These are phyloP conservation scores for Candida sp. DNA, from an alignment of 1,139 yeast genomes.

Conservation along the genomic window DNA sequence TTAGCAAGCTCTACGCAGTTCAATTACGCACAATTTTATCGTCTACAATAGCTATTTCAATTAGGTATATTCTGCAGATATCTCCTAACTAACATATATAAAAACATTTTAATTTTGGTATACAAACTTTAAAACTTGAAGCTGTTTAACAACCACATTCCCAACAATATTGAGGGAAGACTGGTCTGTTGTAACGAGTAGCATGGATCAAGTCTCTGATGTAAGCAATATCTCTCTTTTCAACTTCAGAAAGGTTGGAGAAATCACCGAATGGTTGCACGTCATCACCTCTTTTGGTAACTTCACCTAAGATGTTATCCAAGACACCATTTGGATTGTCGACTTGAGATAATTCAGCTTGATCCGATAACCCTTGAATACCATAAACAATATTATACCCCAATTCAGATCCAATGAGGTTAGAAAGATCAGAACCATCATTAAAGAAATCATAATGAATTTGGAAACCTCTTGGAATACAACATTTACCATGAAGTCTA, in stretches of 20 bases:
- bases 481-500: slow-evolving; percentile 7
- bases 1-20: too few species aligned
- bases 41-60: too few species aligned
- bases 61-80: neutral
- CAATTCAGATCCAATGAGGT: neutral
- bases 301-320: neutral
- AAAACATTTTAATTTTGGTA: neutral
- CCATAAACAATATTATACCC: neutral
- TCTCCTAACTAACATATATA: neutral
- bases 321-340: neutral
- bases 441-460: slow-evolving; percentile 64
- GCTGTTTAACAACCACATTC: neutral
- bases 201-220: neutral
- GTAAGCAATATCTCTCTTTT: neutral
- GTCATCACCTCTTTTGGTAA: neutral
- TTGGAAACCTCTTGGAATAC: slow-evolving; percentile 8
- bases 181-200: neutral
- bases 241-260: neutral
- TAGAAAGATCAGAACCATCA: slow-evolving; percentile 53
- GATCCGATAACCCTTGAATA: neutral
- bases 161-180: neutral
- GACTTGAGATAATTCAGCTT: neutral
- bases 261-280: neutral
- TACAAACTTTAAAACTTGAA: neutral
- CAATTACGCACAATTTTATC: too few species aligned